These are phyloP conservation scores for Ceratobasidium sp. DNA, from an alignment of 1,284 basidiomycete species.

Conservation along the genomic window DNA sequence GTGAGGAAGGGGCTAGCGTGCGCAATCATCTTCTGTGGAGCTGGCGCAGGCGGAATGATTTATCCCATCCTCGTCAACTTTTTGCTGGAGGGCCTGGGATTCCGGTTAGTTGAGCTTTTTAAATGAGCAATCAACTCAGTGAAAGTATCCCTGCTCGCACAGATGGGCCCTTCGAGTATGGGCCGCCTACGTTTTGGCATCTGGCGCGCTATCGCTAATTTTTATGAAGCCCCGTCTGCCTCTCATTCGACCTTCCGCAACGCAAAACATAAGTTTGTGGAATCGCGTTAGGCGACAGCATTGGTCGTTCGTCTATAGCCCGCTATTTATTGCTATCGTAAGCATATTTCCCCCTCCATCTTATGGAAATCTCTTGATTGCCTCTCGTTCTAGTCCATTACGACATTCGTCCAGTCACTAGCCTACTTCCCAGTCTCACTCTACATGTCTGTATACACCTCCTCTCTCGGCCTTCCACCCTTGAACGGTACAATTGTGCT, in stretches of 20 bases:
- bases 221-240: slow-evolving; percentile 41
- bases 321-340: slow-evolving; percentile 40
- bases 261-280: slow-evolving; percentile 1
- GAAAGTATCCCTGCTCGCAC: not conserved
- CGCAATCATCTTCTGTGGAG: slow-evolving; percentile 50
- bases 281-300: slow-evolving; percentile 33
- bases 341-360: not conserved
- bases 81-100: slow-evolving; percentile 50
- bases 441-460: slow-evolving; percentile 48
- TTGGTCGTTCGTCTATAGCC: slow-evolving; percentile 41
- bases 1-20: slow-evolving; percentile 47
- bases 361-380: not conserved
- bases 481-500: slow-evolving; percentile 46
- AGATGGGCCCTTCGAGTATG: slow-evolving; percentile 52
- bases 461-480: slow-evolving; percentile 41
- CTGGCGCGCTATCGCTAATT: slow-evolving; percentile 44
- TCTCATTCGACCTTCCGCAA: slow-evolving; percentile 5
- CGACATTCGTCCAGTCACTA: slow-evolving; percentile 46
- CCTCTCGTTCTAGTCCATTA: slow-evolving; percentile 12
- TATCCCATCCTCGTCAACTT: slow-evolving; percentile 50
- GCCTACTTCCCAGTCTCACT: slow-evolving; percentile 47
- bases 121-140: not conserved
- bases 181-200: slow-evolving; percentile 44
- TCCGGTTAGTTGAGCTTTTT: slow-evolving; percentile 23
- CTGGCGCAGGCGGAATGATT: slow-evolving; percentile 50